These are phyloP conservation scores for Coelastrella sp. DNA, from an alignment of 139 green algal species.

Conservation along the genomic window DNA sequence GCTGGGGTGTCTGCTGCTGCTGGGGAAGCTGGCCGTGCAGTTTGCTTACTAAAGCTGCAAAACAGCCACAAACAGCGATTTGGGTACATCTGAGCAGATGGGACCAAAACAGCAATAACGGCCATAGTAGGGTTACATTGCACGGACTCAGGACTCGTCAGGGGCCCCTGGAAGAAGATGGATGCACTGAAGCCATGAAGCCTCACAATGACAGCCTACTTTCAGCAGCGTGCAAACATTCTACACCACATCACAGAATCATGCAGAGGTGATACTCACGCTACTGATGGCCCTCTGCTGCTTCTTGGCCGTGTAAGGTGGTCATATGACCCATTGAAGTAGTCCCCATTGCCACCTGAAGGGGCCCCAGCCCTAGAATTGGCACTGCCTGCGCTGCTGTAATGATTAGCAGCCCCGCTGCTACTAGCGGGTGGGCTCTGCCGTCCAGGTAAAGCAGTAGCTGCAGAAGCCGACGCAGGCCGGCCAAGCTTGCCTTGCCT, in stretches of 20 bases:
- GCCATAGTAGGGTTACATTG: too few species aligned
- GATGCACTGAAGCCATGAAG: too few species aligned
- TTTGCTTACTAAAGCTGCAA: constrained; percentile 41
- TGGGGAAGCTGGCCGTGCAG: neutral
- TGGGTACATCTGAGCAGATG: too few species aligned
- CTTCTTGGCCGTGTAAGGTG: constrained; percentile 3
- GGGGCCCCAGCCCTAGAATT: neutral
- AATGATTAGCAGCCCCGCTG: too few species aligned
- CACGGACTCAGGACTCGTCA: too few species aligned
- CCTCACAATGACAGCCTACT: too few species aligned
- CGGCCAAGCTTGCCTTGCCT: neutral
- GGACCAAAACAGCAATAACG: too few species aligned
- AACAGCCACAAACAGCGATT: neutral
- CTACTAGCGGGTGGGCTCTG: neutral
- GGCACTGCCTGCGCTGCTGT: too few species aligned
- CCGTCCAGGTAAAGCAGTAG: neutral
- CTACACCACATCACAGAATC: too few species aligned
- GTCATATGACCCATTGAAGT: constrained; percentile 13
- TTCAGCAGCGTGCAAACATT: too few species aligned
- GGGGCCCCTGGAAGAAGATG: too few species aligned
- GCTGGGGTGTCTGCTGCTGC: neutral
- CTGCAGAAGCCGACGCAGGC: neutral
- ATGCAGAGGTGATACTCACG: neutral
- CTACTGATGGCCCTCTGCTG: neutral
- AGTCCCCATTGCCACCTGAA: neutral